Evolutionary conservation across 2,329 filamentous ascomycete species (phyloP).

Genomic region (Dactylonectria macrodidyma): DNA sequence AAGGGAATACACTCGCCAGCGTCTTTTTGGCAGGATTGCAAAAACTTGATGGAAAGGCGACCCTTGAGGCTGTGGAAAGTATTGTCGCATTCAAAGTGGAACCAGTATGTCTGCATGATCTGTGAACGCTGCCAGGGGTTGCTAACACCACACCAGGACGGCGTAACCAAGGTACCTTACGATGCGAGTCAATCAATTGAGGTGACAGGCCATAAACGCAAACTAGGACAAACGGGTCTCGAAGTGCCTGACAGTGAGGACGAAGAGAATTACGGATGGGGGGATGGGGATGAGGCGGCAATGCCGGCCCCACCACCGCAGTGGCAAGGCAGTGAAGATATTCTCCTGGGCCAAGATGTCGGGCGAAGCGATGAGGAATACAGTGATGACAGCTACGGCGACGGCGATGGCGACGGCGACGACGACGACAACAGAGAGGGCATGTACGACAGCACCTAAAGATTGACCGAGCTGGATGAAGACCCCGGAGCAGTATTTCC

Average conservation of each 20-base stretch:
- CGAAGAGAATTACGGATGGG: slow-evolving; percentile 82
- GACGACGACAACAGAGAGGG: slow-evolving; percentile 36
- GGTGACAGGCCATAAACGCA: slow-evolving; percentile 69
- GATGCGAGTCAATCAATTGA: slow-evolving; percentile 55
- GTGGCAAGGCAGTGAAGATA: slow-evolving; percentile 78
- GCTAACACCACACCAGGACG: slow-evolving; percentile 56
- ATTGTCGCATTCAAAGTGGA: slow-evolving; percentile 66
- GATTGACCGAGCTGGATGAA: slow-evolving; percentile 34
- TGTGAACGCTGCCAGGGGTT: slow-evolving; percentile 34
- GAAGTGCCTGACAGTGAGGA: slow-evolving; percentile 75
- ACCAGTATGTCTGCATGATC: slow-evolving; percentile 54
- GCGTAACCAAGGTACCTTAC: slow-evolving; percentile 59
- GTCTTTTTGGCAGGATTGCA: slow-evolving; percentile 75
- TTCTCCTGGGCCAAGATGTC: slow-evolving; percentile 66
- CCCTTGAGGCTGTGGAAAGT: slow-evolving; percentile 57
- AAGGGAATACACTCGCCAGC: slow-evolving; percentile 61
- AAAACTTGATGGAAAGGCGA: slow-evolving; percentile 71
- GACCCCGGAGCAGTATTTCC: slow-evolving; percentile 34
- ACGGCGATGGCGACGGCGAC: slow-evolving; percentile 32
- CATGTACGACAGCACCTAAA: slow-evolving; percentile 41
- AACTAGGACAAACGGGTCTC: slow-evolving; percentile 72
- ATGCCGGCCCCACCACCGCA: slow-evolving; percentile 74
- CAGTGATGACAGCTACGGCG: slow-evolving; percentile 37
- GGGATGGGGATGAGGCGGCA: slow-evolving; percentile 74
- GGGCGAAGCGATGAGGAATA: slow-evolving; percentile 57